phyloP scores from a whole-genome alignment of 768 basidiomycete genomes.

The Boletus reticuloceps region DNA sequence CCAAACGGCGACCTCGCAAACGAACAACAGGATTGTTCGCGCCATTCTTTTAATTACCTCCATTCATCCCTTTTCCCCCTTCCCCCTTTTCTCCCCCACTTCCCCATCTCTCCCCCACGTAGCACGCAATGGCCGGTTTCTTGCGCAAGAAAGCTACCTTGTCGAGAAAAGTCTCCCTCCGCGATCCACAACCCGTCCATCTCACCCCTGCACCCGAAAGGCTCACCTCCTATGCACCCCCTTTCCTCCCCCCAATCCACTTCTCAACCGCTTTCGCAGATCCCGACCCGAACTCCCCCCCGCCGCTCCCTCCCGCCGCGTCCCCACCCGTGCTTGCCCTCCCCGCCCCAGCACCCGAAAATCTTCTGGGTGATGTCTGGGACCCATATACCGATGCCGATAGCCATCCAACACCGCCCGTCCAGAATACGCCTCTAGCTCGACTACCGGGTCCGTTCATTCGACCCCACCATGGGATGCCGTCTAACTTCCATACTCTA shows the following conservation, averaged over 20 bases:
- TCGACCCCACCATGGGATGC: not conserved
- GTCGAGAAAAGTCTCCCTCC: not conserved
- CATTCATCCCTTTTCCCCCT: not conserved
- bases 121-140: constrained; percentile 48
- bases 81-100: not conserved
- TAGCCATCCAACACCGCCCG: not conserved
- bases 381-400: constrained; percentile 17
- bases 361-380: constrained; percentile 13
- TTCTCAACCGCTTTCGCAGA: constrained; percentile 35
- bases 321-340: constrained; percentile 13
- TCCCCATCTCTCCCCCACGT: not conserved
- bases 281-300: constrained; percentile 18
- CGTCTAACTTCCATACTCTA: constrained; percentile 7
- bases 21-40: constrained; percentile 2
- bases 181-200: not conserved
- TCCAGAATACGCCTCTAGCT: not conserved
- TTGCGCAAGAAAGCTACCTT: constrained; percentile 49
- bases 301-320: constrained; percentile 10
- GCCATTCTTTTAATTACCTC: constrained; percentile 11
- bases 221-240: constrained; percentile 18
- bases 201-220: not conserved
- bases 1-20: not conserved
- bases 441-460: constrained; percentile 17
- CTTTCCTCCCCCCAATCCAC: constrained; percentile 40
- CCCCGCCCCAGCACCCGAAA: not conserved